Conservation (phyloP, 306 rosid species). For the Ziziphus jujuba region DNA sequence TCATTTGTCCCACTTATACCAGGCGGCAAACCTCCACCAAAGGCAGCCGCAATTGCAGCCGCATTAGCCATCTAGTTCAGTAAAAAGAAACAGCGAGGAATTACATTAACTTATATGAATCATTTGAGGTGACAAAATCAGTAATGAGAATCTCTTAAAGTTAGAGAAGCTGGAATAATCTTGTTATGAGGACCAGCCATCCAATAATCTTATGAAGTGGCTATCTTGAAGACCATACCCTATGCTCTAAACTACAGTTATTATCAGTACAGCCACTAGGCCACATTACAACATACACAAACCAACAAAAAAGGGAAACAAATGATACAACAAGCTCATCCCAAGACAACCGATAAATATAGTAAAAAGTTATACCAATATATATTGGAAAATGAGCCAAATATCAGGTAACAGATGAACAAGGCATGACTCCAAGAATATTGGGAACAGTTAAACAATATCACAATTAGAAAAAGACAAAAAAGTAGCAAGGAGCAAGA, state of each 20-base stretch:
- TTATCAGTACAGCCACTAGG: not conserved
- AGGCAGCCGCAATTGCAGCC: constrained; percentile 88
- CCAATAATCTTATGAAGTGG: not conserved
- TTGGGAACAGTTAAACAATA: constrained; percentile 8
- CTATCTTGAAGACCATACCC: not conserved
- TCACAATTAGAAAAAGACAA: not conserved
- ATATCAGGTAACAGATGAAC: not conserved
- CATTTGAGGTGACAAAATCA: not conserved
- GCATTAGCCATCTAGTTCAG: constrained; percentile 78
- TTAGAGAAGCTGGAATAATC: not conserved
- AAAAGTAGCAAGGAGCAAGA: not conserved
- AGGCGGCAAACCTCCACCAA: constrained; percentile 96
- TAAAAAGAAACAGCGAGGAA: constrained; percentile 9
- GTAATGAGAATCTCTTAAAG: not conserved
- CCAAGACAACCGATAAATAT: not conserved
- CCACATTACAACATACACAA: not conserved
- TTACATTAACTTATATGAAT: not conserved
- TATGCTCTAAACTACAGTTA: not conserved
- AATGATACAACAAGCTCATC: not conserved
- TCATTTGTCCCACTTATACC: constrained; percentile 97
- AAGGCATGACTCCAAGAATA: constrained; percentile 5
- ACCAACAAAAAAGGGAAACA: not conserved
- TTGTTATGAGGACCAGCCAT: not conserved
- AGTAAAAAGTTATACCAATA: not conserved
- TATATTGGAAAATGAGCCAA: constrained; percentile 1